Percentiles rank a stretch among this genome's conserved stretches.
Evolutionary conservation across 179 eudicot species (phyloP).

Genomic region (Nepenthes alata): DNA sequence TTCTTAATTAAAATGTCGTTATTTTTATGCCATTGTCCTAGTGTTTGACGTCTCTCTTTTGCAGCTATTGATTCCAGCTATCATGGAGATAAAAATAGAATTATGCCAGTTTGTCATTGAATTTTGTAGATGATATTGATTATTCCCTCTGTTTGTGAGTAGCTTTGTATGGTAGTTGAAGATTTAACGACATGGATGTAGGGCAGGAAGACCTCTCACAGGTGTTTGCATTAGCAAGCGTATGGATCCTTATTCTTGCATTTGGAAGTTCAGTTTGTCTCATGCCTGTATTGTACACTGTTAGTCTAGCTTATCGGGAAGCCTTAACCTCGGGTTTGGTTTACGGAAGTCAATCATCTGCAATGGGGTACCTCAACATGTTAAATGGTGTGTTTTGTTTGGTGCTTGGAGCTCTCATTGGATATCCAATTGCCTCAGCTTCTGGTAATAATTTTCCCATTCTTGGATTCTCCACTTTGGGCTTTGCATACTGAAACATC

Average conservation of each 20-base stretch:
- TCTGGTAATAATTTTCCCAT: constrained; percentile 47
- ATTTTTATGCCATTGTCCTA: no score
- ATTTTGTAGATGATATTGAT: no score
- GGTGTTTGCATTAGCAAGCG: constrained; percentile 78
- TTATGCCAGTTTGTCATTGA: no score
- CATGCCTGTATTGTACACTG: constrained; percentile 56
- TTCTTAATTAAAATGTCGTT: no score
- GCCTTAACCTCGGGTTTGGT: constrained; percentile 34
- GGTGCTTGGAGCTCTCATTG: constrained; percentile 61
- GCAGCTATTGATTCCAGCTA: no score
- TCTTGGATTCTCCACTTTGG: background rate
- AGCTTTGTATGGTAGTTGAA: constrained; percentile 24
- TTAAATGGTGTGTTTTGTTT: constrained; percentile 48
- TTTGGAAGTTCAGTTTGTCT: constrained; percentile 67
- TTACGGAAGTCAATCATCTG: constrained; percentile 29
- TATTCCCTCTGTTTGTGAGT: background rate
- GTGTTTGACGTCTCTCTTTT: no score
- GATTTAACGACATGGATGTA: constrained; percentile 65
- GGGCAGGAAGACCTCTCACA: constrained; percentile 99
- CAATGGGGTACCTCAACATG: constrained; percentile 30
- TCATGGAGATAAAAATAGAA: no score
- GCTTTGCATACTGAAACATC: background rate
- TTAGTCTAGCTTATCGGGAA: constrained; percentile 57
- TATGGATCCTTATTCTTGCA: constrained; percentile 77
- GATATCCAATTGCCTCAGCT: constrained; percentile 85